Evolutionary conservation across 2,329 filamentous ascomycete species (phyloP).

Genomic region (Aureobasidium namibiae): DNA sequence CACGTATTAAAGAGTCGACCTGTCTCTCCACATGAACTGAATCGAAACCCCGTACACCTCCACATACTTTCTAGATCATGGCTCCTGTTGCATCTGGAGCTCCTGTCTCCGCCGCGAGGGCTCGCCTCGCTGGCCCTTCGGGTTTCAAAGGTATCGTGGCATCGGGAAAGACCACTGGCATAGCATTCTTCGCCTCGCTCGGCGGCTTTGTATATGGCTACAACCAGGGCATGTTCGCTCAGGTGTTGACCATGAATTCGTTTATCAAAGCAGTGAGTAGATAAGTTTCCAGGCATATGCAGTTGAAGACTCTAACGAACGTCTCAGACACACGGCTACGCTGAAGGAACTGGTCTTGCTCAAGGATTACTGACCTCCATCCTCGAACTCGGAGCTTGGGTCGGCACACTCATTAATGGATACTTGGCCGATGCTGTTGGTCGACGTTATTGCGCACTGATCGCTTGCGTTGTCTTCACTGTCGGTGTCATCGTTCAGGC

Average conservation of each 20-base stretch:
- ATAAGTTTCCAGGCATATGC: too few species aligned
- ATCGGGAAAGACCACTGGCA: conserved; percentile 20
- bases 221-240: conserved; percentile 23
- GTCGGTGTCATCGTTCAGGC: conserved; percentile 60
- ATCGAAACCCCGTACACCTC: not conserved
- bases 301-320: not conserved
- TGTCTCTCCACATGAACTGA: not conserved
- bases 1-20: conserved; percentile 1
- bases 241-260: conserved; percentile 20
- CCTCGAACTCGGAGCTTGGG: conserved; percentile 17
- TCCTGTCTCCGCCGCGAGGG: conserved; percentile 18
- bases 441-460: conserved; percentile 10
- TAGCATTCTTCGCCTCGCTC: conserved; percentile 21
- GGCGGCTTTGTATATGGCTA: conserved; percentile 22
- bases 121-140: conserved; percentile 18
- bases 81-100: not conserved
- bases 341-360: conserved; percentile 15
- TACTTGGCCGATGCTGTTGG: conserved; percentile 30
- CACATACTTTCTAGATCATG: not conserved
- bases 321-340: conserved; percentile 16
- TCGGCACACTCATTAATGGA: conserved; percentile 56
- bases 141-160: conserved; percentile 19
- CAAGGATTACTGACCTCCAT: conserved; percentile 19
- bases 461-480: conserved; percentile 15
- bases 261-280: conserved; percentile 15